Base-by-base conservation (phyloP, 2,329 filamentous ascomycete genomes). In the Sphaerulina musiva region DNA sequence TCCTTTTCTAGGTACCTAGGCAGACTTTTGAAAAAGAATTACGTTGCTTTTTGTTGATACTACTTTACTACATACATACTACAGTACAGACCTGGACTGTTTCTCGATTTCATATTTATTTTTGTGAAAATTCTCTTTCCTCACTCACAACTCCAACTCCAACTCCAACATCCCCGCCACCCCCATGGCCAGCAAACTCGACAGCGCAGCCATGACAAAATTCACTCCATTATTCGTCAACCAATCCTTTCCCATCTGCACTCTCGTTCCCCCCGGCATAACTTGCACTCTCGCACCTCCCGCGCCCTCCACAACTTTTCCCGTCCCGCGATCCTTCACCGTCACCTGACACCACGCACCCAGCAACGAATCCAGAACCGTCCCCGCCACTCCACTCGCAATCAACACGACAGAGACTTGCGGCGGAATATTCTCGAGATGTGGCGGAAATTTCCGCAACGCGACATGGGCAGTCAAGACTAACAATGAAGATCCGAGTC, bases 161-260 rank as follows among this genome's bases (percentile, higher is more conserved):
- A 60, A 23, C 8, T 49, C 60, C 26, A 65, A 40, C 46, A 54
- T 48, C 41, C 51, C 59, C 17, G 65, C 83, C 34, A 81, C 71
- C 0, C 73, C 75, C 82, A 97, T 95, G 4, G 84, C 87, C 4
- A 85, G 81, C 14, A 90, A 60, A 68, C 88, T 95, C 81, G 95
- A 91, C 4, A 78, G 77, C 11, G 82, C 78, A 0, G 92, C 91
- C 92, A 96, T 97, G 53, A 92, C 70, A 54, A 96, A 82, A 70
- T 98, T 98, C 64, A 98, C 90, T 51, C 88, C 87, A 70, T 98
- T 98, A 71, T 98, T 98, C 71, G 95, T 90, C 54, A 98, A 75
- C 57, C 95, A 69, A 68, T 95, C 80, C 73, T 77, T 48, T 68
- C 83, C 89, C 62, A 76, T 86, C 71, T 87, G 80, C 72, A 73